These are phyloP conservation scores for Sophora flavescens DNA, from an alignment of 306 rosid genomes.

Conservation along the genomic window DNA sequence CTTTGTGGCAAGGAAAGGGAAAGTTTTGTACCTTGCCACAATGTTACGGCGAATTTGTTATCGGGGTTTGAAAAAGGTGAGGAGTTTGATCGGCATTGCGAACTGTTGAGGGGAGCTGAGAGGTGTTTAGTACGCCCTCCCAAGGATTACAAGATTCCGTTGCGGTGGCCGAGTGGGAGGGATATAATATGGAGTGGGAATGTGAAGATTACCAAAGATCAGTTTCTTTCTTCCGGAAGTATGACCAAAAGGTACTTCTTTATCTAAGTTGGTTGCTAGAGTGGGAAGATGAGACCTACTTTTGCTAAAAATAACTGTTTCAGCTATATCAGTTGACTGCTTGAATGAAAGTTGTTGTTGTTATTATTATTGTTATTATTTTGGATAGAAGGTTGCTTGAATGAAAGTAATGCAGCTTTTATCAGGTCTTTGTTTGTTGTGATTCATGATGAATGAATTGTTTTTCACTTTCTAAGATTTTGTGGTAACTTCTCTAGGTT, in stretches of 20 bases:
- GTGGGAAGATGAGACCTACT: conserved; percentile 33
- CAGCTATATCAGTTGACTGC: neutral
- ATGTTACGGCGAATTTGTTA: conserved; percentile 74
- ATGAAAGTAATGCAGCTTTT: conserved; percentile 9
- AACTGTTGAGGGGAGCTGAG: conserved; percentile 53
- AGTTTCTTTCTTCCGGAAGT: conserved; percentile 98
- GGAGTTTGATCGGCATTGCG: conserved; percentile 95
- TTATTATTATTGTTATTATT: neutral
- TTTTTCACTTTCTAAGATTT: conserved; percentile 19
- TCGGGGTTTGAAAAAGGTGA: conserved; percentile 82
- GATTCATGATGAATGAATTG: neutral
- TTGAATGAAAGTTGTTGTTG: neutral
- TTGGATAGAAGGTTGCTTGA: neutral
- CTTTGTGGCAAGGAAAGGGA: conserved; percentile 93
- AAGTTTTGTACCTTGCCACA: conserved; percentile 88
- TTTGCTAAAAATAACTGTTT: conserved; percentile 16
- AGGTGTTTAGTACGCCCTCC: conserved; percentile 95
- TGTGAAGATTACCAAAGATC: conserved; percentile 96
- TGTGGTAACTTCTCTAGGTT: conserved; percentile 56
- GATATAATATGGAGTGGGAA: conserved; percentile 98
- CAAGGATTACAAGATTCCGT: conserved; percentile 93
- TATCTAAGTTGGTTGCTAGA: neutral
- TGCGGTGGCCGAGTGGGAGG: conserved; percentile 92
- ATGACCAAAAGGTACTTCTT: conserved; percentile 91
- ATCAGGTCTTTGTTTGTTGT: conserved; percentile 7